These are phyloP conservation scores for Senna siamea DNA, from an alignment of 306 rosid genomes.

Conservation along the genomic window DNA sequence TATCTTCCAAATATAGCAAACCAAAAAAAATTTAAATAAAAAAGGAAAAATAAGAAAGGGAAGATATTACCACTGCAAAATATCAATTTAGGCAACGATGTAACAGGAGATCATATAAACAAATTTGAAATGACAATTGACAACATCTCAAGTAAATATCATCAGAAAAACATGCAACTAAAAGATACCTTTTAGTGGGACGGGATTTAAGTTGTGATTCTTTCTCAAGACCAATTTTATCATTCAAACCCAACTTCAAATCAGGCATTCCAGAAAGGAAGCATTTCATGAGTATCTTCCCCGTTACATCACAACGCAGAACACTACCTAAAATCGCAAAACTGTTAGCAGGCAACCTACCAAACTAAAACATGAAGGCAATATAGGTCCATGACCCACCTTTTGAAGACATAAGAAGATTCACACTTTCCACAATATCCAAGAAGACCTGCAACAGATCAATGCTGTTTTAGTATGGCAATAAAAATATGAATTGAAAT, in stretches of 20 bases:
- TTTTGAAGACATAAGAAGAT: slow-evolving; percentile 94
- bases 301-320: slow-evolving; percentile 89
- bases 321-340: slow-evolving; percentile 70
- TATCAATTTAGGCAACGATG: background rate
- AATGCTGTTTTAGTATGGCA: slow-evolving; percentile 20
- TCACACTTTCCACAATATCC: slow-evolving; percentile 93
- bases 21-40: background rate
- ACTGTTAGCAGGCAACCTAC: slow-evolving; percentile 36
- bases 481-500: slow-evolving; percentile 24
- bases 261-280: slow-evolving; percentile 98
- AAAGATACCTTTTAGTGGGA: slow-evolving; percentile 79
- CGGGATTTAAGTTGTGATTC: slow-evolving; percentile 86
- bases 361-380: slow-evolving; percentile 16
- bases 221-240: slow-evolving; percentile 97
- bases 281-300: slow-evolving; percentile 95
- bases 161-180: slow-evolving; percentile 23
- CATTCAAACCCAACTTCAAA: slow-evolving; percentile 93
- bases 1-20: slow-evolving; percentile 9
- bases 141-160: slow-evolving; percentile 24
- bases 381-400: slow-evolving; percentile 54
- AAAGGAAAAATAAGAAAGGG: background rate
- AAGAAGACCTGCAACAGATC: slow-evolving; percentile 70
- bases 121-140: slow-evolving; percentile 10
- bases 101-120: slow-evolving; percentile 14
- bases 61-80: background rate